phyloP scores from a whole-genome alignment of 371 early-diverging fungal genomes.

The Circinella umbellata region DNA sequence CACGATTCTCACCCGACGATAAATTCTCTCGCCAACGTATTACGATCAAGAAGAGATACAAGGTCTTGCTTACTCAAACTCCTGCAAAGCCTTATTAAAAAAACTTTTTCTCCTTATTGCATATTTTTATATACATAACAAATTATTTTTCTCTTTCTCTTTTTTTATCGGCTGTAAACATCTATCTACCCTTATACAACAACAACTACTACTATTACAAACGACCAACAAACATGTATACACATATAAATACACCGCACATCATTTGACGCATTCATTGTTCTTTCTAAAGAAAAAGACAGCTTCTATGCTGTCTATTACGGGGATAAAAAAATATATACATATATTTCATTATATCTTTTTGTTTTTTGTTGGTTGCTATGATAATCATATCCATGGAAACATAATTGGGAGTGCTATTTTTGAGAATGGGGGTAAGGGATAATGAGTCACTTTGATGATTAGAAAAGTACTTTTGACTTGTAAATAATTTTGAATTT shows the following conservation, averaged over 20 bases:
- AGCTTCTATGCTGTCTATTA: too few relatives aligned
- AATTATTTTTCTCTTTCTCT: not conserved
- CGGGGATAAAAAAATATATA: too few relatives aligned
- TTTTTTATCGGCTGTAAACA: conserved; percentile 1
- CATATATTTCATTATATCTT: not conserved
- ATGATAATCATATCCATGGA: too few relatives aligned
- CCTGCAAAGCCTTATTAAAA: conserved; percentile 47
- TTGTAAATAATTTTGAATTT: too few relatives aligned
- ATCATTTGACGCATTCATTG: too few relatives aligned
- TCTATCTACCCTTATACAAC: not conserved
- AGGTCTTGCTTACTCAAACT: conserved; percentile 83
- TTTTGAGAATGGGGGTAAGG: too few relatives aligned
- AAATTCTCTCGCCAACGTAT: conserved; percentile 98
- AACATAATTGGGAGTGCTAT: too few relatives aligned
- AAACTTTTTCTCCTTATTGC: conserved; percentile 8
- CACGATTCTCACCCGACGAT: conserved; percentile 98
- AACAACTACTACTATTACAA: too few relatives aligned
- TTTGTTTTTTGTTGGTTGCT: too few relatives aligned
- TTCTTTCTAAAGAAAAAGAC: too few relatives aligned
- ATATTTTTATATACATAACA: not conserved
- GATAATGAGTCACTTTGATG: too few relatives aligned
- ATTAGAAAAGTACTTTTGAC: too few relatives aligned
- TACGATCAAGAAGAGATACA: conserved; percentile 96
- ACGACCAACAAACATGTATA: not conserved
- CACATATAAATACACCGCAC: not conserved